Conservation (phyloP, 1,284 basidiomycete genomes). For the Phellinidium pouzarii region DNA sequence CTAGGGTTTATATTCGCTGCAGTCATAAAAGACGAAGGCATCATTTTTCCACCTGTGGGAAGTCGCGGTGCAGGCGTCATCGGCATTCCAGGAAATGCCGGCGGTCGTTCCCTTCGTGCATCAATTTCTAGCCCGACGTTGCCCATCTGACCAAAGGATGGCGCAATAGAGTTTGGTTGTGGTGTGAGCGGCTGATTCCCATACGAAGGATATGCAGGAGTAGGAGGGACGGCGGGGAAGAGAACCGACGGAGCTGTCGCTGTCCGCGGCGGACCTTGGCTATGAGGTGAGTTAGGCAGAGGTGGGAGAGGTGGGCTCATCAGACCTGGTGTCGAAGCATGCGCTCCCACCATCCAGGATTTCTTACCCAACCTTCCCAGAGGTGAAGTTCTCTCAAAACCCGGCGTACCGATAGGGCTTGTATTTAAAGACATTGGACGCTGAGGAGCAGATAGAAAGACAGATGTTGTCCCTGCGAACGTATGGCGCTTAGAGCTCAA, state of each 20-base stretch:
- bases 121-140: slow-evolving; percentile 55
- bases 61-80: slow-evolving; percentile 52
- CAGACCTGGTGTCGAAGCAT: background rate
- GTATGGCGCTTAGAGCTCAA: slow-evolving; percentile 58
- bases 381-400: slow-evolving; percentile 24
- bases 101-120: slow-evolving; percentile 51
- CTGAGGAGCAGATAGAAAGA: slow-evolving; percentile 7
- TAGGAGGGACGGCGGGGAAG: slow-evolving; percentile 36
- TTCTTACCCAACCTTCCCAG: slow-evolving; percentile 26
- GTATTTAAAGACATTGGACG: slow-evolving; percentile 17
- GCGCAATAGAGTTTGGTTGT: slow-evolving; percentile 49
- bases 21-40: slow-evolving; percentile 17
- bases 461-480: slow-evolving; percentile 28
- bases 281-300: slow-evolving; percentile 23
- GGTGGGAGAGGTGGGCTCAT: slow-evolving; percentile 24
- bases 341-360: slow-evolving; percentile 33
- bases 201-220: slow-evolving; percentile 68
- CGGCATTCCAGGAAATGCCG: slow-evolving; percentile 30
- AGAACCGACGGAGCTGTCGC: slow-evolving; percentile 16
- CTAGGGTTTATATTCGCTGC: slow-evolving; percentile 26
- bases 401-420: slow-evolving; percentile 34
- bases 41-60: slow-evolving; percentile 28
- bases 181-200: slow-evolving; percentile 39
- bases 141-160: slow-evolving; percentile 39
- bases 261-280: slow-evolving; percentile 18